Evolutionary conservation across 352 stramenopile species (phyloP).

Genomic region (Phytophthora sp.): DNA sequence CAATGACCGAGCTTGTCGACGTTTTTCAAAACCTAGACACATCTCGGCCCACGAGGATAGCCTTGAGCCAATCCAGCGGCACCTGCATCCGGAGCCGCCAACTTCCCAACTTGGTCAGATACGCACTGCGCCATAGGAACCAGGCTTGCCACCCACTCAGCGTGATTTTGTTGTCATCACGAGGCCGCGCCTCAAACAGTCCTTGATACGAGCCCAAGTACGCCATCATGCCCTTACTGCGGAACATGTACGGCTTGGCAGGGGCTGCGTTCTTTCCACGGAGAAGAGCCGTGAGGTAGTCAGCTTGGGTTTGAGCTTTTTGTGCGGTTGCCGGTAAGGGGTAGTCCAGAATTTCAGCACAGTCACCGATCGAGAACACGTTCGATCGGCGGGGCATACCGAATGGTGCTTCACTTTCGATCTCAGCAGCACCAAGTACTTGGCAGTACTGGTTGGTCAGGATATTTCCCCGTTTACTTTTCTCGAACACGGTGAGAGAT

Average conservation of each 20-base stretch:
- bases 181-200: conserved; percentile 78
- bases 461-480: conserved; percentile 77
- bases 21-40: conserved; percentile 89
- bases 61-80: conserved; percentile 97
- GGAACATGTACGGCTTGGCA: conserved; percentile 63
- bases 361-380: conserved; percentile 96
- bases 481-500: conserved; percentile 63
- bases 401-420: conserved; percentile 51
- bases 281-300: conserved; percentile 60
- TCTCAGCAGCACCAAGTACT: conserved; percentile 57
- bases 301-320: conserved; percentile 81
- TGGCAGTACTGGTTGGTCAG: conserved; percentile 84
- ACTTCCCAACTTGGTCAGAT: conserved; percentile 95
- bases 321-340: conserved; percentile 91
- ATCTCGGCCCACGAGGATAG: conserved; percentile 95
- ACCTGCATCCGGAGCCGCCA: conserved; percentile 93
- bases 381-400: conserved; percentile 64
- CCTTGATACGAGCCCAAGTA: conserved; percentile 93
- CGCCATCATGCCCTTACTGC: conserved; percentile 93
- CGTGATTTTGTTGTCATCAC: conserved; percentile 44
- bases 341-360: conserved; percentile 84
- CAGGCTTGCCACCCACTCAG: conserved; percentile 89
- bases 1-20: background rate
- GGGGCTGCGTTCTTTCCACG: conserved; percentile 54
- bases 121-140: conserved; percentile 93